Base-by-base conservation (phyloP, 1,139 yeast genomes). In the Taphrina flavorubra region DNA sequence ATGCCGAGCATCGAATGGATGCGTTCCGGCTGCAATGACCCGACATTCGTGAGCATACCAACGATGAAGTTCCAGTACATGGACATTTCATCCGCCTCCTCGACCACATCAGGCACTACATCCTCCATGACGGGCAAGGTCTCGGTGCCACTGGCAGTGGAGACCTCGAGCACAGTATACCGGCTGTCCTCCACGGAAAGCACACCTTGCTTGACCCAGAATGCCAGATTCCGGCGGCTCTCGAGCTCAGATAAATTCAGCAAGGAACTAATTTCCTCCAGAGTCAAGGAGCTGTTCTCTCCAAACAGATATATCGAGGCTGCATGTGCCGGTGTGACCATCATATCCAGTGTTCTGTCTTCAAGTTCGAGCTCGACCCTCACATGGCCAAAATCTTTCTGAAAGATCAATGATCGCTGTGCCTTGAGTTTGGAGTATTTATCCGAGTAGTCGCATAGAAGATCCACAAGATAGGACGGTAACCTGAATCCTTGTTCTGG, bases 271-370 rank as follows among this genome's bases (percentile, higher is more conserved):
- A 69, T 16, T 10, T 53, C 57, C 31, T 7, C 53, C 36, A 58
- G 8, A 25, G 31, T 36, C 16, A 68, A 51, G 69, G 73, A 73
- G 25, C 74, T 62, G 13, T 75, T 75, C 1, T 79, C 83, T 68
- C 85, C 80, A 74, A 90, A 89, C 51, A 83, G 77, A 20, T 81
- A 78, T 20, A 90, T 83, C 1, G 88, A 84, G 0, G 88, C 81
- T 0, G 96, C 96, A 72, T 87, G 86, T 42, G 85, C 88, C 0
- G 96, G 88, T 0, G 88, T 77, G 0, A 89, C 96, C 5, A 80
- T 79, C 71, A 84, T 82, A 0, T 75, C 75, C 20, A 79, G 69
- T 0, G 74, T 76, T 10, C 81, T 77, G 36, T 84, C 86, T 4
- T 80, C 81, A 51, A 88, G 78, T 42, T 81, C 85, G 10, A 94